A percentile compares a stretch with the other conserved stretches of the same genome.
Conservation (phyloP, 2,329 filamentous ascomycete genomes). For the Aureobasidium sp. region DNA sequence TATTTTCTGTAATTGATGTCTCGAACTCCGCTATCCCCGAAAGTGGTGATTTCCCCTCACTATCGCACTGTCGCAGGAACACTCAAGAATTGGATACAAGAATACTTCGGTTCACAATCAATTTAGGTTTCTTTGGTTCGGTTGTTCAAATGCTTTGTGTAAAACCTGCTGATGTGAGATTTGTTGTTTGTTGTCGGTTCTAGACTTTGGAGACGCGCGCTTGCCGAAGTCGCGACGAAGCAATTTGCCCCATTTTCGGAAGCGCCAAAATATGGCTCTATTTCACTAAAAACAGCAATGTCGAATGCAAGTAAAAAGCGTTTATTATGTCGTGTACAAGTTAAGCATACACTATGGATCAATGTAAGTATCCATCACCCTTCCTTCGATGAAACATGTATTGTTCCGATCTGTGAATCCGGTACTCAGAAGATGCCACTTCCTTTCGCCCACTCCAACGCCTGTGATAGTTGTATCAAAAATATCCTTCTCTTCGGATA, state of each 20-base stretch:
- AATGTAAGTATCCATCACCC: neutral
- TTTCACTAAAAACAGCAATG: no score
- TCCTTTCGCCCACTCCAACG: neutral
- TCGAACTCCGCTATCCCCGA: neutral
- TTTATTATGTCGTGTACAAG: neutral
- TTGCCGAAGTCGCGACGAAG: neutral
- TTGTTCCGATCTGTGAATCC: no score
- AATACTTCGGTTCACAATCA: neutral
- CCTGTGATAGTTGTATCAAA: neutral
- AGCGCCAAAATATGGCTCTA: neutral
- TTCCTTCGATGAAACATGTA: no score
- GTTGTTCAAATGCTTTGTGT: neutral
- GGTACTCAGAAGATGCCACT: neutral
- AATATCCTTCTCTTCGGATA: neutral
- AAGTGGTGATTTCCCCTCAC: neutral
- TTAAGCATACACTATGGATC: neutral
- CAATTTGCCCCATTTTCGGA: neutral
- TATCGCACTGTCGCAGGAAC: neutral
- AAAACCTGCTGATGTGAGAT: neutral
- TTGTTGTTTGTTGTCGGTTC: slow-evolving; percentile 2
- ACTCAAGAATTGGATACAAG: neutral
- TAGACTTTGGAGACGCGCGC: neutral
- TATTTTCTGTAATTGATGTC: neutral
- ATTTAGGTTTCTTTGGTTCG: neutral
- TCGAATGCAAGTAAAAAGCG: neutral